Percentiles rank a stretch among this genome's conserved stretches.
phyloP scores from a whole-genome alignment of 768 basidiomycete species.

The Psilocybe subaeruginosa region DNA sequence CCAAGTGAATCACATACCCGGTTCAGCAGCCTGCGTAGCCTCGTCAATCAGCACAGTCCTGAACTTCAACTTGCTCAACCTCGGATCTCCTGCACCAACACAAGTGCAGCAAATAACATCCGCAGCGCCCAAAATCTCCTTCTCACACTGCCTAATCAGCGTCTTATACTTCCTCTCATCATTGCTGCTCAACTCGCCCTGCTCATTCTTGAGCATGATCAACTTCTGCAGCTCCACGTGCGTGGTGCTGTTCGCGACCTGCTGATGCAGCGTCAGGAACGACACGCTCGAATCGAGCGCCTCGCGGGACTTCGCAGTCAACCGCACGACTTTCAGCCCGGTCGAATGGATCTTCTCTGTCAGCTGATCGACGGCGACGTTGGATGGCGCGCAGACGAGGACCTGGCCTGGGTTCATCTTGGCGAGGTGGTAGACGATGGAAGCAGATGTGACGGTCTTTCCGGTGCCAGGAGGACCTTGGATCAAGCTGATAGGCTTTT shows the following conservation, averaged over 20 bases:
- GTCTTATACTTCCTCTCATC: conserved; percentile 99
- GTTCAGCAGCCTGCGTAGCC: conserved; percentile 97
- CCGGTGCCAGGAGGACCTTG: conserved; percentile 99
- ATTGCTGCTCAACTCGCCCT: conserved; percentile 94
- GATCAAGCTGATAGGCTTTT: conserved; percentile 96
- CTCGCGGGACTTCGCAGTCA: conserved; percentile 98
- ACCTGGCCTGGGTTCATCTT: conserved; percentile 99
- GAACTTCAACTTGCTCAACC: conserved; percentile 96
- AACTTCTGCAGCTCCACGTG: conserved; percentile 98
- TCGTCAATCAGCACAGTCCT: conserved; percentile 98
- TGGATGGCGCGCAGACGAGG: conserved; percentile 97
- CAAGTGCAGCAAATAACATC: conserved; percentile 99
- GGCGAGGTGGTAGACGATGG: conserved; percentile 96
- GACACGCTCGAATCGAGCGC: conserved; percentile 95
- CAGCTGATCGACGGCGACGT: conserved; percentile 98
- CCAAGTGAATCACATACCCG: conserved; percentile 56
- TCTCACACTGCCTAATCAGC: conserved; percentile 92
- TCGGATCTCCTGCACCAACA: conserved; percentile 96
- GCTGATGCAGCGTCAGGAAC: conserved; percentile 94
- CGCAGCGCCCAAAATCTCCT: conserved; percentile 92
- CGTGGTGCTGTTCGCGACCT: conserved; percentile 95
- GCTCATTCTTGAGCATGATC: conserved; percentile 96
- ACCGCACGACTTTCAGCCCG: conserved; percentile 96
- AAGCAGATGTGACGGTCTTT: conserved; percentile 98
- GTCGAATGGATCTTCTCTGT: conserved; percentile 99